Conservation (phyloP, 305 asterid species). For the Rubia tinctorum region DNA sequence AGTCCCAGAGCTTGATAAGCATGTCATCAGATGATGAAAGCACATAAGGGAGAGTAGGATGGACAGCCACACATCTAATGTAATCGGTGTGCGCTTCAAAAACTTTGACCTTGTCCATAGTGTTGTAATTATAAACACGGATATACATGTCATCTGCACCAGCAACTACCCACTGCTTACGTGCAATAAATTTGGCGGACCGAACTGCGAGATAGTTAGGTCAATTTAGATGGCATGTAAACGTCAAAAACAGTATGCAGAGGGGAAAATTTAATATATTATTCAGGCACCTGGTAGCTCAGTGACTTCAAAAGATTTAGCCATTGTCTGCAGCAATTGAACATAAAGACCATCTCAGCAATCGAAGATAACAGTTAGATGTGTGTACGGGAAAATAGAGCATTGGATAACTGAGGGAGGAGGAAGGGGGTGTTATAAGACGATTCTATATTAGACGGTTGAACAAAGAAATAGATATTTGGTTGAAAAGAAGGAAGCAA, state of each 20-base stretch:
- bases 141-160: constrained; percentile 98
- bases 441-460: not conserved
- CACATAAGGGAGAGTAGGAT: constrained; percentile 93
- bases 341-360: not conserved
- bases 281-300: constrained; percentile 83
- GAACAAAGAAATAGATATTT: not conserved
- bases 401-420: too few species aligned
- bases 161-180: constrained; percentile 98
- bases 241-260: constrained; percentile 14
- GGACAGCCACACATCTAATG: constrained; percentile 97
- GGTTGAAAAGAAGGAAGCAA: not conserved
- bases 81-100: constrained; percentile 98
- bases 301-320: constrained; percentile 91
- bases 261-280: constrained; percentile 14
- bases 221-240: constrained; percentile 21
- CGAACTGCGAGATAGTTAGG: constrained; percentile 58
- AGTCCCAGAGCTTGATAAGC: constrained; percentile 99
- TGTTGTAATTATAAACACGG: constrained; percentile 93
- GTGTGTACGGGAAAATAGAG: not conserved
- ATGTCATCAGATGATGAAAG: constrained; percentile 98
- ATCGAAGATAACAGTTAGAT: not conserved
- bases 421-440: not conserved
- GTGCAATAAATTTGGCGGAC: constrained; percentile 92
- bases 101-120: constrained; percentile 97
- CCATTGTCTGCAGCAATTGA: constrained; percentile 70